Base-by-base conservation (phyloP, 495 filamentous ascomycete genomes). In the Penicillium herquei region DNA sequence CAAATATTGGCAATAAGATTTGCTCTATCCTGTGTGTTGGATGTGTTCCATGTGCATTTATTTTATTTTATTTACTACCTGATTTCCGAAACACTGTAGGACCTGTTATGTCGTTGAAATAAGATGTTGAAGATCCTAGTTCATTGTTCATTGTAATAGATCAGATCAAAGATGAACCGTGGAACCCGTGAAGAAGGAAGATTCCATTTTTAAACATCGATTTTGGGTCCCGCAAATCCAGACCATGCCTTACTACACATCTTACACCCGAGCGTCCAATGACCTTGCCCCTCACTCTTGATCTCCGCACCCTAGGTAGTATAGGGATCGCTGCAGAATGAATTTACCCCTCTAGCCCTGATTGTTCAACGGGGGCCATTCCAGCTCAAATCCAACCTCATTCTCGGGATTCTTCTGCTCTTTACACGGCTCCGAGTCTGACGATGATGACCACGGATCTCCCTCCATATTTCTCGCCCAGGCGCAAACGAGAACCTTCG, bases 401-500 rank as follows among this genome's bases (percentile, higher is more conserved):
- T 46, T 21, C 14, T 44, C 17, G 30, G 48, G 16, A 40, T 30
- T 33, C 49, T 18, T 39, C 40, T 6, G 65, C 64, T 60, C 8
- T 55, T 64, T 66, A 58, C 59, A 62, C 52, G 49, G 56, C 59
- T 50, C 33, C 50, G 49, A 47, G 57, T 54, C 17, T 39, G 16
- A 49, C 67, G 63, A 72, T 73, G 66, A 76, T 69, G 66, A 59
- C 64, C 49, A 64, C 65, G 30, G 57, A 54, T 35, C 47, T 56
- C 40, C 59, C 62, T 26, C 49, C 46, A 52, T 67, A 65, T 53
- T 57, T 62, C 41, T 78, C 75, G 16, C 70, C 77, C 33, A 75
- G 75, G 62, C 70, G 71, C 58, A 77, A 75, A 57, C 64, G 78
- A 65, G 62, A 66, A 41, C 62, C 70, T 12, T 68, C 70, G 3